Evolutionary conservation across 495 filamentous ascomycete genomes (phyloP).

Genomic region (Jackrogersella multiformis): DNA sequence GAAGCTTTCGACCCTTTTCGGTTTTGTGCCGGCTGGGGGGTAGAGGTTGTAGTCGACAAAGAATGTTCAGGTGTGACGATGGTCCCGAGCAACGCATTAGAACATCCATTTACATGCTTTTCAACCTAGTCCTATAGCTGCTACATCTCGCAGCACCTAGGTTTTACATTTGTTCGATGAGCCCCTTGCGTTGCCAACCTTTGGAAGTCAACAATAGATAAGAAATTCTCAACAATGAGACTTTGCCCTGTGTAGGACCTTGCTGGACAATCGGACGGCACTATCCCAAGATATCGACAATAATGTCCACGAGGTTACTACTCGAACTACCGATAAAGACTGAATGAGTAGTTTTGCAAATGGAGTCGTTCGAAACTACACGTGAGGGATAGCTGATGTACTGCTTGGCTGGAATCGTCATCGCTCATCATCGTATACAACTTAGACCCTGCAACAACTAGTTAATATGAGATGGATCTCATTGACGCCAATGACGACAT

Average conservation of each 20-base stretch:
- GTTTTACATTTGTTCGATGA: neutral
- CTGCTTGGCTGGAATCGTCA: neutral
- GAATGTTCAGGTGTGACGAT: neutral
- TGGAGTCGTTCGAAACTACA: neutral
- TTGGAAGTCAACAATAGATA: neutral
- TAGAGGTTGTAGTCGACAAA: conserved; percentile 15
- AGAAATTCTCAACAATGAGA: neutral
- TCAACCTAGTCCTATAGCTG: neutral
- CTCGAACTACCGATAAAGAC: neutral
- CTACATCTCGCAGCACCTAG: neutral
- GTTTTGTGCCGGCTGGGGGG: conserved; percentile 3
- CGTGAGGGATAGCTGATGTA: neutral
- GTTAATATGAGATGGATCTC: conserved; percentile 3
- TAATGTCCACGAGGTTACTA: no score
- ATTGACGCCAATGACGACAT: conserved; percentile 5
- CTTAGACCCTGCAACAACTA: neutral
- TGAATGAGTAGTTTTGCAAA: neutral
- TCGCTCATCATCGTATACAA: neutral
- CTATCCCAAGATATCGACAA: no score
- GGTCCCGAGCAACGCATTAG: neutral
- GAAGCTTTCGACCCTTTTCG: conserved; percentile 21
- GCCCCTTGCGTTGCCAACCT: neutral
- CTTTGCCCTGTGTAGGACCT: neutral
- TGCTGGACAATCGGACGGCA: neutral
- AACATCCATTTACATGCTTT: neutral